phyloP scores from a whole-genome alignment of 176 grass and related monocot species.

The Carex scoparia region DNA sequence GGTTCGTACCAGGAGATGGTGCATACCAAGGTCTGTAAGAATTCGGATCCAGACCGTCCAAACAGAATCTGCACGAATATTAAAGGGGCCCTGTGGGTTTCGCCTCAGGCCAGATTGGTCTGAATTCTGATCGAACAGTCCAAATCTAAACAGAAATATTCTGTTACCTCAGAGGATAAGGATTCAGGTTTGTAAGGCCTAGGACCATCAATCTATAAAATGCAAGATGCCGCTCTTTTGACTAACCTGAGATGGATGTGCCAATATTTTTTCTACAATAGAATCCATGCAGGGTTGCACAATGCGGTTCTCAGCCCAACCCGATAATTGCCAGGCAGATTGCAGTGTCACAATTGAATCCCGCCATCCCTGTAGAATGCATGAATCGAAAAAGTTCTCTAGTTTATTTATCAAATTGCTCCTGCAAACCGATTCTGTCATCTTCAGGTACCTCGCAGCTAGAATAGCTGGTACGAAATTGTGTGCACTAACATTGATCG shows the following conservation, averaged over 20 bases:
- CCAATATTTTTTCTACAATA: constrained; percentile 83
- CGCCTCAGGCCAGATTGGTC: too few species aligned
- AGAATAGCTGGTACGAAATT: constrained; percentile 57
- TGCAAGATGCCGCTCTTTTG: neutral
- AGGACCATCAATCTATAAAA: neutral
- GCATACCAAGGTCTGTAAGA: neutral
- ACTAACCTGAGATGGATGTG: constrained; percentile 47
- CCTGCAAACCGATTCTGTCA: constrained; percentile 74
- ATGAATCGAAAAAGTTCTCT: constrained; percentile 63
- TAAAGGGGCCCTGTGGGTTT: too few species aligned
- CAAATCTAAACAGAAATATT: too few species aligned
- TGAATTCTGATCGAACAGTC: too few species aligned
- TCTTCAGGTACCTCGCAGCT: constrained; percentile 71
- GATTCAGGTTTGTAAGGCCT: neutral
- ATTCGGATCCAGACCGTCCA: too few species aligned
- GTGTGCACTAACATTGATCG: constrained; percentile 69
- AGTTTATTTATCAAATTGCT: constrained; percentile 76
- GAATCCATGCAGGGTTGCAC: constrained; percentile 78
- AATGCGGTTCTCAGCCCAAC: constrained; percentile 76
- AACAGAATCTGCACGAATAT: too few species aligned
- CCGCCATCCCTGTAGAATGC: constrained; percentile 82
- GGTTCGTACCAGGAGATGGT: neutral
- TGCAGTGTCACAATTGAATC: constrained; percentile 54
- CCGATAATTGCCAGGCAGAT: constrained; percentile 54
- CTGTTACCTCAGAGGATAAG: too few species aligned